Percentiles rank a stretch among this genome's conserved stretches.
Conservation (phyloP, 2,329 filamentous ascomycete species). For the Cytospora leucostoma region DNA sequence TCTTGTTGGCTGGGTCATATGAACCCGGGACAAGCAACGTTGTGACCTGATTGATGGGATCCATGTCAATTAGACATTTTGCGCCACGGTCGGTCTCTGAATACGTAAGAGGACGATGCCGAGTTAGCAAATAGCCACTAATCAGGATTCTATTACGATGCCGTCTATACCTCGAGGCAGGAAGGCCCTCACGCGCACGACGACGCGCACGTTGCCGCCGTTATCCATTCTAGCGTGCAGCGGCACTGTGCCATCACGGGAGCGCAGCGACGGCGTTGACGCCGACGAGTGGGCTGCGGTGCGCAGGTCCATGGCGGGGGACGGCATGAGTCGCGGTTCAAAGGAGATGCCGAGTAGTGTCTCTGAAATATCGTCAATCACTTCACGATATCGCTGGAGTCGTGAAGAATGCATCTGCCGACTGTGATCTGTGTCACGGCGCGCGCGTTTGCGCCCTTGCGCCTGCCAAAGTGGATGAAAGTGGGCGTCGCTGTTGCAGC, state of each 20-base stretch:
- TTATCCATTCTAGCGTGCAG: conserved; percentile 58
- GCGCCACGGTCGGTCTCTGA: conserved; percentile 79
- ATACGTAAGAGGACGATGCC: background rate
- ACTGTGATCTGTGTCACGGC: conserved; percentile 8
- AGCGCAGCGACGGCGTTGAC: conserved; percentile 76
- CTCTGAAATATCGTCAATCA: conserved; percentile 35
- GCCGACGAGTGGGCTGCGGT: conserved; percentile 62
- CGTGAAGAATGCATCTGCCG: conserved; percentile 33
- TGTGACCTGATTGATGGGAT: conserved; percentile 82
- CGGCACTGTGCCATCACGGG: conserved; percentile 67
- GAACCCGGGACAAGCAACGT: conserved; percentile 62
- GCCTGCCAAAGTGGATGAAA: conserved; percentile 8
- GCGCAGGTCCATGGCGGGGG: conserved; percentile 40
- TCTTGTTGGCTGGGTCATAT: conserved; percentile 53
- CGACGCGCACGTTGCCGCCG: conserved; percentile 79
- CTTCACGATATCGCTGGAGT: conserved; percentile 32
- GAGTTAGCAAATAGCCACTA: conserved; percentile 13
- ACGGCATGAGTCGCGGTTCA: conserved; percentile 48
- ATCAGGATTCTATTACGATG: background rate
- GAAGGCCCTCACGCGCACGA: conserved; percentile 79
- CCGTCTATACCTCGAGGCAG: conserved; percentile 68
- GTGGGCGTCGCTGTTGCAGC: background rate
- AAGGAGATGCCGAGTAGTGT: conserved; percentile 43
- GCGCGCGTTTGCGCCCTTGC: conserved; percentile 7
- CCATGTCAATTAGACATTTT: conserved; percentile 88